Evolutionary conservation across 1,139 yeast genomes (phyloP).

Genomic region (Yamadazyma aaseri): DNA sequence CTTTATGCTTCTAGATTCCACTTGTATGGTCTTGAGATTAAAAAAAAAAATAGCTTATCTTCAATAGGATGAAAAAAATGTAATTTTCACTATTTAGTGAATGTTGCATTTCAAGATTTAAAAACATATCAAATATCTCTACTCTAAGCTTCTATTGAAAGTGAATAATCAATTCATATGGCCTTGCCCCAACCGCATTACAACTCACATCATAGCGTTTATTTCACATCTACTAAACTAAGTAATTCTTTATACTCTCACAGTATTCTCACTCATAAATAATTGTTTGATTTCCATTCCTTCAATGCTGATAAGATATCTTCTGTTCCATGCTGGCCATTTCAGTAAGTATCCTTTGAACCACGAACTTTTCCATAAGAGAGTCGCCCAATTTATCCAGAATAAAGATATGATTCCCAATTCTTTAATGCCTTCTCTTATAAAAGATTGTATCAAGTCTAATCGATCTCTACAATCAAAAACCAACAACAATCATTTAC

Average conservation of each 20-base stretch:
- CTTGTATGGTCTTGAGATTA: too few relatives aligned
- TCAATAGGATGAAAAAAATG: too few relatives aligned
- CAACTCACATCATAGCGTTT: too few relatives aligned
- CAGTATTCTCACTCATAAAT: not conserved
- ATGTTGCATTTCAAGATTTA: too few relatives aligned
- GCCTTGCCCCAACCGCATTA: too few relatives aligned
- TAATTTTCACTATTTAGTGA: too few relatives aligned
- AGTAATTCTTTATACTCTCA: not conserved
- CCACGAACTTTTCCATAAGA: constrained; percentile 23
- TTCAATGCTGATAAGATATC: not conserved
- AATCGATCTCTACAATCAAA: constrained; percentile 21
- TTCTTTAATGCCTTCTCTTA: constrained; percentile 4
- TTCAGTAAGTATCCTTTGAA: constrained; percentile 27
- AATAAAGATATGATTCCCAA: constrained; percentile 1
- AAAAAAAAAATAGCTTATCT: too few relatives aligned
- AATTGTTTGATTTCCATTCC: not conserved
- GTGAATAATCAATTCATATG: too few relatives aligned
- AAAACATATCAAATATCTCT: too few relatives aligned
- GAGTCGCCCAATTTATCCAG: constrained; percentile 16
- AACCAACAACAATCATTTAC: not conserved
- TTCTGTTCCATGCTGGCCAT: constrained; percentile 3
- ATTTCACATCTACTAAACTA: too few relatives aligned
- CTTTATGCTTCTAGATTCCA: too few relatives aligned
- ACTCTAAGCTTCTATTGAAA: too few relatives aligned
- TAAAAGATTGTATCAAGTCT: constrained; percentile 26